Evolutionary conservation across 257 asterid species (phyloP).

Genomic region (Solanum pennellii): DNA sequence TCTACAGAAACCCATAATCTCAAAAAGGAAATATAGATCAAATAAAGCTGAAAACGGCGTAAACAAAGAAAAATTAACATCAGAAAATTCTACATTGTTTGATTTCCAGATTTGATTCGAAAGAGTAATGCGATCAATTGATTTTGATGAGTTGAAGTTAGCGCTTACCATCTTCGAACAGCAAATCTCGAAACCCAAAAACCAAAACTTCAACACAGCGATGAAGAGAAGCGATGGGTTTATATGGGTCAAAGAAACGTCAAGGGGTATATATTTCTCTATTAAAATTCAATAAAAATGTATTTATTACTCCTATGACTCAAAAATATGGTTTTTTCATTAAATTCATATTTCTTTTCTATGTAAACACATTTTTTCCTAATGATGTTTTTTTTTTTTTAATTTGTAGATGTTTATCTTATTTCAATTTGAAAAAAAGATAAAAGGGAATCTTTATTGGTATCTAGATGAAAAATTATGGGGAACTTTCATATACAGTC

Average conservation of each 20-base stretch:
- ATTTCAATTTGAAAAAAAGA: neutral
- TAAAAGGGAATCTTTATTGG: too few relatives aligned
- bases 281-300: neutral
- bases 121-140: neutral
- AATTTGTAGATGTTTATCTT: neutral
- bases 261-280: neutral
- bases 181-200: neutral
- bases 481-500: too few relatives aligned
- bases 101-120: neutral
- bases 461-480: neutral
- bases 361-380: too few relatives aligned
- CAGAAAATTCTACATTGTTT: neutral
- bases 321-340: neutral
- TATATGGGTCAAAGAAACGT: neutral
- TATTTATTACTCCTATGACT: too few relatives aligned
- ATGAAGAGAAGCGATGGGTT: neutral
- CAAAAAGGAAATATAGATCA: neutral
- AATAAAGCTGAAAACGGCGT: neutral
- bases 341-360: too few relatives aligned
- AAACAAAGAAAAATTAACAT: neutral
- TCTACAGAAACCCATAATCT: neutral
- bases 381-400: too few relatives aligned
- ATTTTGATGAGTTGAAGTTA: neutral
- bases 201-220: neutral
- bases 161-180: neutral